Evolutionary conservation across 2,329 filamentous ascomycete genomes (phyloP).

Genomic region (Teratosphaeria gauchensis): DNA sequence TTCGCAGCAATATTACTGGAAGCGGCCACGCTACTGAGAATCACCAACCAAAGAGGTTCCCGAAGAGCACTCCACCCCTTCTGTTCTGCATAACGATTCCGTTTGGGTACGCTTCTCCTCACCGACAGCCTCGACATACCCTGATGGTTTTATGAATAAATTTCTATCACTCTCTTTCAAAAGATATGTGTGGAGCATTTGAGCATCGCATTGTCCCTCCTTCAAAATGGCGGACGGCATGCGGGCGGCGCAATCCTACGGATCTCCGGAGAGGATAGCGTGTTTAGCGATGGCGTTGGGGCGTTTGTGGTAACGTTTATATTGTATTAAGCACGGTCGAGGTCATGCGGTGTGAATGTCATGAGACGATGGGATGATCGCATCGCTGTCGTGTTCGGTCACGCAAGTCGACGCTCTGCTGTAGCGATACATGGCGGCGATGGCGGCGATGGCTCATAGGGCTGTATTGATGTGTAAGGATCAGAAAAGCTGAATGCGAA

Average conservation of each 20-base stretch:
- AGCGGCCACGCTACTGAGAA: conserved; percentile 42
- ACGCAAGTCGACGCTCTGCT: not conserved
- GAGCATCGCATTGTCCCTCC: not conserved
- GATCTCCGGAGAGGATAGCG: not conserved
- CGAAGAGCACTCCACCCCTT: not conserved
- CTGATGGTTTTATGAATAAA: not conserved
- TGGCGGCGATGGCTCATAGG: not conserved
- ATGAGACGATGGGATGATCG: not conserved
- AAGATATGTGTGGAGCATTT: not conserved
- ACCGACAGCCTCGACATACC: not conserved
- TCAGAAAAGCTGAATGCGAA: not conserved
- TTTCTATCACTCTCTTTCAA: not conserved
- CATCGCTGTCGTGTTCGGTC: not conserved
- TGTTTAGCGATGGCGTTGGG: not conserved
- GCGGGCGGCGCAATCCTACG: not conserved
- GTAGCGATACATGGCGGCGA: not conserved
- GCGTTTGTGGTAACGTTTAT: not conserved
- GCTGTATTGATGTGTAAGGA: not conserved
- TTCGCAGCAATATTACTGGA: conserved; percentile 61
- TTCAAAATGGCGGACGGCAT: not conserved
- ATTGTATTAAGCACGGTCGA: not conserved
- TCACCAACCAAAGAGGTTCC: not conserved
- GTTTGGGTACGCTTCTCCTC: not conserved
- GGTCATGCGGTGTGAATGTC: not conserved
- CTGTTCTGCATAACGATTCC: conserved; percentile 4